phyloP scores from a whole-genome alignment of 163 green algal genomes.

The Trebouxia gelatinosa region DNA sequence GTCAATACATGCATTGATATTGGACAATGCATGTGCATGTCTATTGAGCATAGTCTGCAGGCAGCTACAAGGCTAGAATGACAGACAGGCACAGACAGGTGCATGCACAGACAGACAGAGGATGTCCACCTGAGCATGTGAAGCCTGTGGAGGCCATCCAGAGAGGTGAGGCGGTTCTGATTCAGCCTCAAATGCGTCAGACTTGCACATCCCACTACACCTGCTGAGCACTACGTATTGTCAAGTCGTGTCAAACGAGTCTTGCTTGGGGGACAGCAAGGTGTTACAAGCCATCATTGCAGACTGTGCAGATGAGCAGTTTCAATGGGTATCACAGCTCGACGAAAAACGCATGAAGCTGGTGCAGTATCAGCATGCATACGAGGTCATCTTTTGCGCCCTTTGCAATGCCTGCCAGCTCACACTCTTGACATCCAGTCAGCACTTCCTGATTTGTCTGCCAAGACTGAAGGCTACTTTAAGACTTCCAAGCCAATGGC shows the following conservation, averaged over 20 bases:
- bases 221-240: not conserved
- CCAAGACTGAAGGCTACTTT: no score
- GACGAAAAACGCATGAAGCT: not conserved
- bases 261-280: not conserved
- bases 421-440: no score
- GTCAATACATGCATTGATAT: not conserved
- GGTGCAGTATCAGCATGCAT: not conserved
- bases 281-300: not conserved
- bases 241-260: not conserved
- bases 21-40: not conserved
- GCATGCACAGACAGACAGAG: not conserved
- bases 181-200: slow-evolving; percentile 17
- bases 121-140: not conserved
- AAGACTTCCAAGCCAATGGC: no score
- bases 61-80: not conserved
- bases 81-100: not conserved
- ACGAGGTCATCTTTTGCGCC: not conserved
- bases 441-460: no score
- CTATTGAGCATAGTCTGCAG: not conserved
- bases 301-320: not conserved
- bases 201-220: not conserved
- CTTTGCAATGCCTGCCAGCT: no score
- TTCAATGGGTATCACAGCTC: not conserved
- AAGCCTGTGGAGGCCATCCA: not conserved
- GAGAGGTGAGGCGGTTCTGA: not conserved